A percentile compares a stretch with the other conserved stretches of the same genome.
Conservation (phyloP, 805 yeast species). For the Wickerhamiella occidentalis region DNA sequence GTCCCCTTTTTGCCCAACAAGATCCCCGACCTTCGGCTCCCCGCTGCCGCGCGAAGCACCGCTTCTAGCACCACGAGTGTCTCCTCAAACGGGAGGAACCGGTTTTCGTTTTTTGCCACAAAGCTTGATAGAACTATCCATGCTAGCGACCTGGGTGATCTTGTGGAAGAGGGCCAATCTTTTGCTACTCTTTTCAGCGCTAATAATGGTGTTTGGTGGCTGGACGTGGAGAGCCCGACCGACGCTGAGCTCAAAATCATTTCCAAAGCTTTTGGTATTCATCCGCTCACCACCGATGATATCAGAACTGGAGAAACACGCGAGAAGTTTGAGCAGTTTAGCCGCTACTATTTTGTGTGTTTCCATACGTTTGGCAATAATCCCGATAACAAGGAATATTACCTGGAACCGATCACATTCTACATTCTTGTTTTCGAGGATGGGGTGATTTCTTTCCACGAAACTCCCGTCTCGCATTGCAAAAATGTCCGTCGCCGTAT, state of each 20-base stretch:
- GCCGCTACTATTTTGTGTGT: constrained; percentile 81
- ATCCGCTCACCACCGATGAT: constrained; percentile 96
- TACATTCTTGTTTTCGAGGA: constrained; percentile 46
- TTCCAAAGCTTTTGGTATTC: constrained; percentile 90
- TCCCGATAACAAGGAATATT: constrained; percentile 44
- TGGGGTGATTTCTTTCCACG: constrained; percentile 46
- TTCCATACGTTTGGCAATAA: constrained; percentile 92
- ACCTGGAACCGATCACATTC: constrained; percentile 41
- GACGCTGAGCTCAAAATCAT: constrained; percentile 87
- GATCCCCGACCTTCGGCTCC: constrained; percentile 11
- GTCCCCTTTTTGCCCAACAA: constrained; percentile 8
- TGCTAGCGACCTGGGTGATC: constrained; percentile 67
- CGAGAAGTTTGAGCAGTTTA: constrained; percentile 78
- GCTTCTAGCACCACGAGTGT: neutral
- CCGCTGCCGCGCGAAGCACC: neutral
- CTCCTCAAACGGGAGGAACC: constrained; percentile 23
- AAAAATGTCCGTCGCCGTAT: constrained; percentile 48
- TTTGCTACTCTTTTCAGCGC: constrained; percentile 53
- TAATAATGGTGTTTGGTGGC: constrained; percentile 83
- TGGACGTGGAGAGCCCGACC: constrained; percentile 87
- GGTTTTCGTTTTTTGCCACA: constrained; percentile 71
- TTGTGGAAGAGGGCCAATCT: constrained; percentile 44
- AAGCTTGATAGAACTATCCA: constrained; percentile 77
- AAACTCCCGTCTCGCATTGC: constrained; percentile 41
- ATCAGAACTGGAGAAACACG: constrained; percentile 92